Conservation (phyloP, 164 flowering plant species). For the Dillenia turbinata region DNA sequence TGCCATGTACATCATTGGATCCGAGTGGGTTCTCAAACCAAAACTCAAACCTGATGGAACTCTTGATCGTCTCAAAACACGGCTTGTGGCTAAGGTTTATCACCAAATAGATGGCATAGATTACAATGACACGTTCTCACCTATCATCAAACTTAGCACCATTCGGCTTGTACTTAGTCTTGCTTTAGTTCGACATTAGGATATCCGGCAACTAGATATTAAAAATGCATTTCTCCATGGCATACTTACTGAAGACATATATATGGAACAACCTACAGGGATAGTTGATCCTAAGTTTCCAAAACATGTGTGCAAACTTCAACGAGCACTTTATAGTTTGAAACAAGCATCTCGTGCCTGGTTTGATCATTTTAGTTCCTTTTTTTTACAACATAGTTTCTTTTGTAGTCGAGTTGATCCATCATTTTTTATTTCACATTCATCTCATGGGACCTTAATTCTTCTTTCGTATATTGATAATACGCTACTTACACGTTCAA, state of each 20-base stretch:
- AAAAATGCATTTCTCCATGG: conserved; percentile 9
- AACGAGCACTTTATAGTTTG: conserved; percentile 1
- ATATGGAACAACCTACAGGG: background rate
- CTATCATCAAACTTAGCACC: conserved; percentile 4
- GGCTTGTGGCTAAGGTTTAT: conserved; percentile 5
- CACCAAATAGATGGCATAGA: too few relatives aligned
- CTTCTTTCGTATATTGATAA: conserved; percentile 5
- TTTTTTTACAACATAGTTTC: background rate
- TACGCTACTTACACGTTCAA: background rate
- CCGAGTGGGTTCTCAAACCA: background rate
- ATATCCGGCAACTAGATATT: background rate
- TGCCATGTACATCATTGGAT: background rate
- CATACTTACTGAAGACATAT: background rate
- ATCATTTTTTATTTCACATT: background rate
- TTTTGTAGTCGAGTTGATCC: background rate
- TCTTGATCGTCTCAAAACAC: background rate
- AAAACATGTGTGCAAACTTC: background rate
- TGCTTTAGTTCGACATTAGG: background rate
- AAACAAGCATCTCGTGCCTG: conserved; percentile 7
- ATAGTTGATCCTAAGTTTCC: background rate
- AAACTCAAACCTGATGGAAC: conserved; percentile 1
- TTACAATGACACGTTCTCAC: conserved; percentile 3
- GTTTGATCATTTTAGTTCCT: conserved; percentile 1
- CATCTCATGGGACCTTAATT: background rate
- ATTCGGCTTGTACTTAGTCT: background rate